Percentiles rank a stretch among this genome's conserved stretches.
These are phyloP conservation scores for Eucalyptus pauciflora DNA, from an alignment of 345 rosid species.

Conservation along the genomic window DNA sequence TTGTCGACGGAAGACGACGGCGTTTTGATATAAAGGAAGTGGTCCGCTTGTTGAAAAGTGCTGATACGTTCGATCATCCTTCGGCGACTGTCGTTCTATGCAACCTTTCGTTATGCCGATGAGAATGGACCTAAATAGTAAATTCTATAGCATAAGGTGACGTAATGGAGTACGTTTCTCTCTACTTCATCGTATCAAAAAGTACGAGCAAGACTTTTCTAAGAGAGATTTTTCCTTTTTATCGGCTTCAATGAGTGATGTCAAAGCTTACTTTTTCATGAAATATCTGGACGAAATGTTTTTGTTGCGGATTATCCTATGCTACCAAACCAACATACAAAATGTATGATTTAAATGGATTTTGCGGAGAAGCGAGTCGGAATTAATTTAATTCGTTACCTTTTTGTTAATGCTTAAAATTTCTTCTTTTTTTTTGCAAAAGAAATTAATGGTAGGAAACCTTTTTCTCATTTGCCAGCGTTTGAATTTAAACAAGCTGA, in stretches of 20 bases:
- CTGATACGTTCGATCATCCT: accelerated
- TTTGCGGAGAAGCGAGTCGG: accelerated
- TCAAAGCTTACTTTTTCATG: neutral
- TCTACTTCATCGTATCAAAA: accelerated
- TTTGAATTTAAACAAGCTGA: accelerated
- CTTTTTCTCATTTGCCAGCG: accelerated
- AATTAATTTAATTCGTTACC: neutral
- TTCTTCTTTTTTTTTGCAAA: too few relatives aligned
- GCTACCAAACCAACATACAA: neutral
- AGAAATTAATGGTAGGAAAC: neutral
- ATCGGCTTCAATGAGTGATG: too few relatives aligned
- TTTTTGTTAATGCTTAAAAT: neutral
- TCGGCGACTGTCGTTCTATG: neutral
- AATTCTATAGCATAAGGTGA: neutral
- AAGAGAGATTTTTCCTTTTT: neutral
- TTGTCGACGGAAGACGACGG: neutral
- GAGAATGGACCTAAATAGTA: neutral
- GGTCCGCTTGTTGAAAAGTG: neutral
- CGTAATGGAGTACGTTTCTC: neutral
- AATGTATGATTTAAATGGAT: neutral
- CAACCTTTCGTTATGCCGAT: too few relatives aligned
- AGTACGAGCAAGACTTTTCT: neutral
- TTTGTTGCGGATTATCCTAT: neutral
- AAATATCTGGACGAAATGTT: neutral
- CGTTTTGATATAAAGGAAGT: neutral